phyloP scores from a whole-genome alignment of 2,329 filamentous ascomycete genomes.

The Amauroascus niger region DNA sequence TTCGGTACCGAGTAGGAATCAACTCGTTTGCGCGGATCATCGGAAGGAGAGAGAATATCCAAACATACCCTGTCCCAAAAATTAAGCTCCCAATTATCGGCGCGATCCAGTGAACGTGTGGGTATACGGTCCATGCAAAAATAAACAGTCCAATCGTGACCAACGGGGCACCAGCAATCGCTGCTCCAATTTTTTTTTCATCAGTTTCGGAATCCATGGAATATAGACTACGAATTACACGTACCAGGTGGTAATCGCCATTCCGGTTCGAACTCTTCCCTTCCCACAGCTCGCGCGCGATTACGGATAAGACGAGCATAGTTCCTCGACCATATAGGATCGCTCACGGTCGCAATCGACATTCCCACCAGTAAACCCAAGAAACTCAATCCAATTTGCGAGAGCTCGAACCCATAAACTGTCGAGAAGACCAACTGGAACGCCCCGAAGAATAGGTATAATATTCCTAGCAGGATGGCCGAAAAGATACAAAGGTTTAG shows the following conservation, averaged over 20 bases:
- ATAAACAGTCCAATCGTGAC: conserved; percentile 77
- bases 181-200: conserved; percentile 20
- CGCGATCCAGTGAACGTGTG: conserved; percentile 62
- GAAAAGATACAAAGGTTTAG: conserved; percentile 72
- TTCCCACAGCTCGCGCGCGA: conserved; percentile 25
- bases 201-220: conserved; percentile 7
- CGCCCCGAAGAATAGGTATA: conserved; percentile 87
- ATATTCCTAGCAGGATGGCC: conserved; percentile 72
- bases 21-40: not conserved
- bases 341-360: conserved; percentile 37
- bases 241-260: conserved; percentile 63
- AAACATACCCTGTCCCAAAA: conserved; percentile 60
- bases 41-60: not conserved
- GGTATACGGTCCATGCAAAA: conserved; percentile 77
- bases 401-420: conserved; percentile 66
- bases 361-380: conserved; percentile 45
- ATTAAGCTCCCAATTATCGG: conserved; percentile 63
- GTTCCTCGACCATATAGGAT: conserved; percentile 40
- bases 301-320: conserved; percentile 36
- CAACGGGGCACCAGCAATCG: conserved; percentile 62
- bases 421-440: conserved; percentile 69
- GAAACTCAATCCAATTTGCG: conserved; percentile 72
- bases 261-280: conserved; percentile 63
- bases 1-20: not conserved
- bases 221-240: conserved; percentile 34